Evolutionary conservation across 2,329 filamentous ascomycete genomes (phyloP).

Genomic region (Claviceps fusiformis): DNA sequence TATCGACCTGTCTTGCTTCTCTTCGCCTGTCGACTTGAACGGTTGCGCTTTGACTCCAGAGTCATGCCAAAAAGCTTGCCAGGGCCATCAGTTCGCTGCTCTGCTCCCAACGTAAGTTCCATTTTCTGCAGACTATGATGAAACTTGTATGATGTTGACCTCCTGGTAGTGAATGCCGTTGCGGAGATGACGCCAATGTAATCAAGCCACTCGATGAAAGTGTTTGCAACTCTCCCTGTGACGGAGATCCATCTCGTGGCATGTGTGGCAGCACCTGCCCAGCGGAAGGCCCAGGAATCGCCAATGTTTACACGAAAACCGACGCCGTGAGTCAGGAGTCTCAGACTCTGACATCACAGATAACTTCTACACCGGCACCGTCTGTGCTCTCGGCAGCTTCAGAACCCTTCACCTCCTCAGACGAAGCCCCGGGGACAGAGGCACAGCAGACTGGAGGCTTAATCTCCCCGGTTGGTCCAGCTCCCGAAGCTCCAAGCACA

Average conservation of each 20-base stretch:
- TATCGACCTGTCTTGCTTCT: conserved; percentile 15
- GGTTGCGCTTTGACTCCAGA: conserved; percentile 14
- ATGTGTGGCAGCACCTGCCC: conserved; percentile 21
- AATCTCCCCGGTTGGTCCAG: conserved; percentile 6
- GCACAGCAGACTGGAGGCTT: not conserved
- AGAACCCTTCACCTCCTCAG: not conserved
- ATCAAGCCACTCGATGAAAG: conserved; percentile 16
- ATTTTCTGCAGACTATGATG: no score
- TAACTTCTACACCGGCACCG: conserved; percentile 2
- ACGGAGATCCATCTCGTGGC: conserved; percentile 15
- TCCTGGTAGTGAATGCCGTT: conserved; percentile 19
- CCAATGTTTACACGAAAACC: conserved; percentile 19
- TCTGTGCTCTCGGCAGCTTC: conserved; percentile 1
- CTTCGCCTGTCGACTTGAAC: conserved; percentile 11
- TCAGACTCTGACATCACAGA: conserved; percentile 2
- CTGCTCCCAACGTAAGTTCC: conserved; percentile 18
- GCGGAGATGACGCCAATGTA: conserved; percentile 19
- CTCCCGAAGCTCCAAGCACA: conserved; percentile 7
- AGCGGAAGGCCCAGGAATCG: conserved; percentile 13
- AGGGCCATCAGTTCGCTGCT: conserved; percentile 16
- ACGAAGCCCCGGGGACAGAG: not conserved
- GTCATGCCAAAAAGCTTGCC: conserved; percentile 16
- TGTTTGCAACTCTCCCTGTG: conserved; percentile 19
- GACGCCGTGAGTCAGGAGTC: conserved; percentile 6
- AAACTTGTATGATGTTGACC: conserved; percentile 1